Percentiles rank a stretch among this genome's conserved stretches.
phyloP scores from a whole-genome alignment of 2,329 filamentous ascomycete genomes.

The Didymella sp. region DNA sequence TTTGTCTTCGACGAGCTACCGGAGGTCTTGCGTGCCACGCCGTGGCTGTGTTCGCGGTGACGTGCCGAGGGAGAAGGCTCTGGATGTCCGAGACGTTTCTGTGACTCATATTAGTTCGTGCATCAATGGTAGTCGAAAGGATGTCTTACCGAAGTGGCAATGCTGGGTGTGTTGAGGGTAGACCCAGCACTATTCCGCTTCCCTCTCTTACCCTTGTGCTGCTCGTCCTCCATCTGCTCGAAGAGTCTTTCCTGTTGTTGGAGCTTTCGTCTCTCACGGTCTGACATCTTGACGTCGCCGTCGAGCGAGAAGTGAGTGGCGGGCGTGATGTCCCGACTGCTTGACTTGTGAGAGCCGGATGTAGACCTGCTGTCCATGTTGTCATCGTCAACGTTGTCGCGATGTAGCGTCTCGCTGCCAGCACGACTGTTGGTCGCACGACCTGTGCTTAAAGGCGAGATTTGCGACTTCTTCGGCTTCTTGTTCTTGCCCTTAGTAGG shows the following conservation, averaged over 20 bases:
- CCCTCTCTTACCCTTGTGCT: conserved; percentile 60
- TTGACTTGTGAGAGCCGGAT: conserved; percentile 63
- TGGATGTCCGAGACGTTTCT: conserved; percentile 48
- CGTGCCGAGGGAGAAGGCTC: conserved; percentile 48
- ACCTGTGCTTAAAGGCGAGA: conserved; percentile 63
- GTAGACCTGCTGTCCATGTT: conserved; percentile 63
- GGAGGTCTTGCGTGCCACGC: conserved; percentile 45
- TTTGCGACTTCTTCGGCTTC: conserved; percentile 58
- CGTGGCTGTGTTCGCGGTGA: conserved; percentile 46
- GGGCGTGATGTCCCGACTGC: conserved; percentile 68
- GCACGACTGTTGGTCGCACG: conserved; percentile 64
- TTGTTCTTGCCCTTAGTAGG: conserved; percentile 54
- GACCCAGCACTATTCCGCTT: conserved; percentile 65
- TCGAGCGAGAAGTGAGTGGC: conserved; percentile 59
- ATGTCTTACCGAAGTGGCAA: conserved; percentile 52
- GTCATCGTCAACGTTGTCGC: conserved; percentile 61
- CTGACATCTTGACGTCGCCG: conserved; percentile 61
- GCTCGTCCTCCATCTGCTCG: conserved; percentile 66
- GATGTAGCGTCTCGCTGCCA: conserved; percentile 63
- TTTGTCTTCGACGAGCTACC: conserved; percentile 52
- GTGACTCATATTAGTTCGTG: conserved; percentile 32
- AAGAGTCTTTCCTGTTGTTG: conserved; percentile 69
- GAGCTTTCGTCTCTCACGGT: conserved; percentile 68
- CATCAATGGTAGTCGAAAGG: conserved; percentile 20
- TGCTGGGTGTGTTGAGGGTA: conserved; percentile 58